Evolutionary conservation across 2,329 filamentous ascomycete genomes (phyloP).

Genomic region (Dichotomopilus funicola): DNA sequence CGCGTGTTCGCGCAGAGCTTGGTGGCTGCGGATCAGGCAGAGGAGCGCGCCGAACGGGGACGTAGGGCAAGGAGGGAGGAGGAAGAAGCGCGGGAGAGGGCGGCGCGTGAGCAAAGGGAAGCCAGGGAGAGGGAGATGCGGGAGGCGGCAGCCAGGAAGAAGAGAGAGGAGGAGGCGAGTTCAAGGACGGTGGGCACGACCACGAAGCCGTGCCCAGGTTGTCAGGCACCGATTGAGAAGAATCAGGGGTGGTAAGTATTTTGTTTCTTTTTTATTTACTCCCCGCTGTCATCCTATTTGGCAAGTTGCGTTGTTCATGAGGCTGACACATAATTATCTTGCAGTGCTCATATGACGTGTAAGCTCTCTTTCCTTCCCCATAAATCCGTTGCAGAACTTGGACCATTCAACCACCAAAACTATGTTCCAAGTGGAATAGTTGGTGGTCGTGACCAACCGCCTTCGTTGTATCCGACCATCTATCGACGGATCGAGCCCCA

Average conservation of each 20-base stretch:
- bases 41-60: conserved; percentile 20
- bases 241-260: conserved; percentile 35
- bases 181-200: conserved; percentile 24
- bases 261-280: background rate
- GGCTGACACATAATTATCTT: conserved; percentile 19
- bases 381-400: background rate
- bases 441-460: no score
- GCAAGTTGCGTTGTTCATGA: background rate
- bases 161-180: conserved; percentile 32
- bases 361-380: conserved; percentile 22
- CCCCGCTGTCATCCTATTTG: background rate
- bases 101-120: conserved; percentile 8
- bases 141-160: conserved; percentile 18
- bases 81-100: conserved; percentile 9
- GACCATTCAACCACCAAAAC: no score
- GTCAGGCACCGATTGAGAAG: conserved; percentile 35
- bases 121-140: conserved; percentile 17
- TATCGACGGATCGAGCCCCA: background rate
- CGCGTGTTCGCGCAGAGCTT: conserved; percentile 30
- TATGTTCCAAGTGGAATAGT: background rate
- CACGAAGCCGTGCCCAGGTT: conserved; percentile 35
- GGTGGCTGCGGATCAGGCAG: conserved; percentile 25
- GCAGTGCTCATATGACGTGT: conserved; percentile 38
- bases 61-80: conserved; percentile 18
- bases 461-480: no score